Base-by-base conservation (phyloP, 345 rosid species). In the Eucalyptus curtisii region DNA sequence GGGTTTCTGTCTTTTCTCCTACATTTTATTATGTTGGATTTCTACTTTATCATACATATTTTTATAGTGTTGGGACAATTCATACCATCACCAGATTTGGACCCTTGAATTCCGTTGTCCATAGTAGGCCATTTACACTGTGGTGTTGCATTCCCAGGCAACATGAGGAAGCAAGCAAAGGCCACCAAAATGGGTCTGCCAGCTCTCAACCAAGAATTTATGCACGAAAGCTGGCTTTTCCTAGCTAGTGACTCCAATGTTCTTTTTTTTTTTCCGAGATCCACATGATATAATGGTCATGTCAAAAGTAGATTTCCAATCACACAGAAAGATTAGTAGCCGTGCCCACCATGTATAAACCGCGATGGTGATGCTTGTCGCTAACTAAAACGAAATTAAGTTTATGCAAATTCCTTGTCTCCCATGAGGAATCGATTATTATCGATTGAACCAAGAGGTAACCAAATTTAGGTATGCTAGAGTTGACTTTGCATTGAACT, bases 1-100 rank as follows among this genome's bases (percentile, higher is more conserved):
- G 44, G 25, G 40, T 71, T 76, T 37, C 12, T 19, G 27, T 76
- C 81, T 17, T 19, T 87, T 88, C 85, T 76, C 86, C 49, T 87
- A 5, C 86, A 85, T 86, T 76, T 87, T 89, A 76, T 31, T 87
- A 68, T 89, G 37, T 64, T 87, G 88, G 85, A 59, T 89, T 16
- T 64, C 71, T 68, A 47, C 47, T 40, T 64, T 19, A 10, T 71
- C 3, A 10, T 30, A 86, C 27, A 86, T 13, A 10, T 64, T 64
- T 30, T 30, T 64, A 61, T 33, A 66, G 12, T 8, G 44, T 40
- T 5, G 87, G n/a, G 57, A 49, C 87, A 49, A 30, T 85, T 49
- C 15, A 49, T n/a, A 49, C 4, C 40, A 31, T 53, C 61, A 50
- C 16, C 86, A 24, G 42, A 19, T 37, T 37, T 71, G 45, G 45